Evolutionary conservation across 805 yeast genomes (phyloP), one percentile per base, ranked within the genome.

Genomic region (Wickerhamiella brachini): DNA sequence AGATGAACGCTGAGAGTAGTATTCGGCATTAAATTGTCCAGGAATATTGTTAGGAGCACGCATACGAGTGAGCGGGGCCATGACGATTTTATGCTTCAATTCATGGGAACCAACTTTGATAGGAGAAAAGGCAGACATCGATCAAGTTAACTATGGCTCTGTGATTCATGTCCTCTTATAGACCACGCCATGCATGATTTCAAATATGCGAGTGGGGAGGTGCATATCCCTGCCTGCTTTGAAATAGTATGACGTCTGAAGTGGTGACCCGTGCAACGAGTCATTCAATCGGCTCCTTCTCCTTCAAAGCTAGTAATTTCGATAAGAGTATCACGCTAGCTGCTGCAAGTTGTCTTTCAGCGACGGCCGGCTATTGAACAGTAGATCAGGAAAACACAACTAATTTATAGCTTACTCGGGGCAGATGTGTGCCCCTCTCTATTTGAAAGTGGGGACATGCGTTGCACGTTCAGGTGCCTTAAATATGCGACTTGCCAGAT

Each of bases 1-100:
- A 50, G 66, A 59, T 0, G 87, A 73, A 53, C 85, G 71, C 59
- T 78, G 77, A 26, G 59, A 67, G 60, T 81, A 82, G 64, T 81
- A 80, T 52, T 72, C 67, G 13, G 63, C 62, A 48, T 71, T 67
- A 51, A 73, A 68, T 34, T 74, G 77, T 9, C 72, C 65, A 12
- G 81, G 76, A 37, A 69, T 67, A 51, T 65, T 66, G 46, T 57
- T 43, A 2, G 62, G 57, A 6, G 68, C 65, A 51, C 81, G 66
- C 43, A 57, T 44, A 54, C 82, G 64, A n/a, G 81, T 75, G 45
- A 77, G 65, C 26, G 83, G 82, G 1, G 81, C 71, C 52, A 66
- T 58, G 1, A 64, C 78, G 9, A 76, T 54, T 45, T 80, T 62
- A 59, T 76, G 70, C 29, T 51, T n/a, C 18, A 65, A 57, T 44